Evolutionary conservation across 345 rosid genomes (phyloP).

Genomic region (Arabidopsis thaliana): TAIR10.1 NC_003074.8:831501-832000

Average conservation of each 20-base stretch:
- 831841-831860: slow-evolving; percentile 17
- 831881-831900: slow-evolving; percentile 2
- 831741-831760: slow-evolving; percentile 64
- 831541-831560: slow-evolving; percentile 99
- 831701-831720: slow-evolving; percentile 63
- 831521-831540: slow-evolving; percentile 76
- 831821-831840: slow-evolving; percentile 1
- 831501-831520: slow-evolving; percentile 51
- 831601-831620: not conserved
- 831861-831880: slow-evolving; percentile 38
- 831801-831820: slow-evolving; percentile 29
- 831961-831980: slow-evolving; percentile 38
- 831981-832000: not conserved
- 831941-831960: slow-evolving; percentile 23
- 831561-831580: slow-evolving; percentile 39
- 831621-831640: slow-evolving; percentile 21
- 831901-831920: slow-evolving; percentile 34
- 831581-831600: slow-evolving; percentile 14
- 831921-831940: slow-evolving; percentile 18
- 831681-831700: not conserved
- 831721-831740: slow-evolving; percentile 94
- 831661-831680: not conserved
- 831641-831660: not conserved
- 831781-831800: not conserved
- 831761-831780: slow-evolving; percentile 4